phyloP scores from a whole-genome alignment of 257 asterid species.

The Oldenlandia corymbosa region DNA sequence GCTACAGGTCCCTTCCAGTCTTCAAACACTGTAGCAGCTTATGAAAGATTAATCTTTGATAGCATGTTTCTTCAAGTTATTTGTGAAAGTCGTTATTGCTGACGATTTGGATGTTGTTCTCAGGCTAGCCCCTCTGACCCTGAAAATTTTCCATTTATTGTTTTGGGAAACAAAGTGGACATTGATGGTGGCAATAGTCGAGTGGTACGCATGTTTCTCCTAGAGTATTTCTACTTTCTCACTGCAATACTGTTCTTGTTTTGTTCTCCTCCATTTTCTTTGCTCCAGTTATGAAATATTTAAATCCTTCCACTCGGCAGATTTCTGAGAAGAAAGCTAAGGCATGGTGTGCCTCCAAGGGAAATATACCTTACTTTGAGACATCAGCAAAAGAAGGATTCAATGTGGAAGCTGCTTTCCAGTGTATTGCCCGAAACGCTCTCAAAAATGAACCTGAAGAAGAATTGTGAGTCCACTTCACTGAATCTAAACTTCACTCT shows the following conservation, averaged over 20 bases:
- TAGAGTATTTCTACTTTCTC: not conserved
- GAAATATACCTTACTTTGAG: constrained; percentile 38
- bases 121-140: constrained; percentile 57
- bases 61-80: constrained; percentile 4
- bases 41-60: not conserved
- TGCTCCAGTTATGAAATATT: not conserved
- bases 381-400: constrained; percentile 37
- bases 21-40: not conserved
- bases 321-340: constrained; percentile 49
- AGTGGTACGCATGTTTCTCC: constrained; percentile 32
- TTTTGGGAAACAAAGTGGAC: constrained; percentile 47
- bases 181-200: constrained; percentile 58
- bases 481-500: not conserved
- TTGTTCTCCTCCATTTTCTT: not conserved
- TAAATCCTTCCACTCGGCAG: constrained; percentile 19
- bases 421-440: constrained; percentile 38
- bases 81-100: not conserved
- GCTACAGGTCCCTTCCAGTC: constrained; percentile 21
- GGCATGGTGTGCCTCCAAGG: constrained; percentile 43
- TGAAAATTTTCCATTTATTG: constrained; percentile 46
- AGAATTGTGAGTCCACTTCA: constrained; percentile 31
- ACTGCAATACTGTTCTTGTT: not conserved
- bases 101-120: constrained; percentile 9
- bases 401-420: constrained; percentile 33
- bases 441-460: constrained; percentile 40